These are phyloP conservation scores for Ramularia endophylla DNA, from an alignment of 2,329 filamentous ascomycete species.

Conservation along the genomic window DNA sequence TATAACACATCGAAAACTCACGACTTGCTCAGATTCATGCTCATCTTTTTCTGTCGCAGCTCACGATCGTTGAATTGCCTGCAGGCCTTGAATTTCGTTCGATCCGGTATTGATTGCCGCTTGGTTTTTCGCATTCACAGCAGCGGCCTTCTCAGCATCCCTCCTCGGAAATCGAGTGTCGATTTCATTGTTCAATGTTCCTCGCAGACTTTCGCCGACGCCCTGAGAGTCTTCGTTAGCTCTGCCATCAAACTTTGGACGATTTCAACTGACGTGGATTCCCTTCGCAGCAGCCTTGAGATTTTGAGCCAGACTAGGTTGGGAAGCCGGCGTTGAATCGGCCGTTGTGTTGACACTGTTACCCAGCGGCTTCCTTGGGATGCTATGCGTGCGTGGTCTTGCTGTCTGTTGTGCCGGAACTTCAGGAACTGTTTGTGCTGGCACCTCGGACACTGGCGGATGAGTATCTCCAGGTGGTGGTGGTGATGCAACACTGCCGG, in stretches of 20 bases:
- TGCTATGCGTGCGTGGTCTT: background rate
- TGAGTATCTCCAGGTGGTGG: too few species aligned
- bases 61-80: too few species aligned
- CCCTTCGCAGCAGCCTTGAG: conserved; percentile 28
- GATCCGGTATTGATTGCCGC: conserved; percentile 22
- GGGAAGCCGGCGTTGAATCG: background rate
- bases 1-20: too few species aligned
- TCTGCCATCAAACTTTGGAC: background rate
- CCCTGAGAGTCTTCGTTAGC: conserved; percentile 18
- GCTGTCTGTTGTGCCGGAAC: background rate
- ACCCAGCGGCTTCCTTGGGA: background rate
- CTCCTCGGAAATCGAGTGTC: conserved; percentile 24
- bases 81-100: conserved; percentile 20
- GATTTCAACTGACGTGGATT: conserved; percentile 22
- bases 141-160: conserved; percentile 25
- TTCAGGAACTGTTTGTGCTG: too few species aligned
- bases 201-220: conserved; percentile 30
- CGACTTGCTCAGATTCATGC: too few species aligned
- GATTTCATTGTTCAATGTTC: conserved; percentile 29
- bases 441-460: background rate
- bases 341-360: background rate
- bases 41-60: too few species aligned
- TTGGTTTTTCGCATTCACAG: conserved; percentile 25
- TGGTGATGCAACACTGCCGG: background rate
- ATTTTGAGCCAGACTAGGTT: conserved; percentile 16